phyloP scores from a whole-genome alignment of 306 rosid species.

The Corylus heterophylla region DNA sequence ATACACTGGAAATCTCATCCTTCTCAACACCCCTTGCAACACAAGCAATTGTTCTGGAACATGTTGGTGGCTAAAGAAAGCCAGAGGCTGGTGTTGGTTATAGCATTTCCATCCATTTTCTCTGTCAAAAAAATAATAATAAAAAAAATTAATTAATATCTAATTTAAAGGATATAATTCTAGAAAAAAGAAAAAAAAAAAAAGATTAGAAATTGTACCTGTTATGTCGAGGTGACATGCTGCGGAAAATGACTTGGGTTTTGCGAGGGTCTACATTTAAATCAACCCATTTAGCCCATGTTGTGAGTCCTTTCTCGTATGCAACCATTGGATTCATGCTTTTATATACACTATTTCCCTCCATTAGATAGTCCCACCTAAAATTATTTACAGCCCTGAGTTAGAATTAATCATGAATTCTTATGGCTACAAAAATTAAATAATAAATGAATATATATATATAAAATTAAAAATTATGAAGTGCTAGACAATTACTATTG shows the following conservation, averaged over 20 bases:
- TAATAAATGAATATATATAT: no score
- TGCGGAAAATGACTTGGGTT: constrained; percentile 75
- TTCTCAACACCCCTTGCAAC: constrained; percentile 67
- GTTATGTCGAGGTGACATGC: constrained; percentile 97
- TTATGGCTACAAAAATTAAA: no score
- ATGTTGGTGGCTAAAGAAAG: constrained; percentile 70
- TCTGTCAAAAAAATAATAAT: constrained; percentile 39
- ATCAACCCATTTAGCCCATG: constrained; percentile 98
- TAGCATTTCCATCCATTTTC: constrained; percentile 95
- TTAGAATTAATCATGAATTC: neutral
- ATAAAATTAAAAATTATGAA: no score
- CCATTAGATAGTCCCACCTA: constrained; percentile 98
- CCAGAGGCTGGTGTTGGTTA: constrained; percentile 77
- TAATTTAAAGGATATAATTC: neutral
- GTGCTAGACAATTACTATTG: no score
- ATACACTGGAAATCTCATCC: constrained; percentile 86
- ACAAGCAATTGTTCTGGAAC: constrained; percentile 75
- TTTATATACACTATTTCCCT: constrained; percentile 48
- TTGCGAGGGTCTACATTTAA: constrained; percentile 65
- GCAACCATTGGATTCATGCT: constrained; percentile 94
- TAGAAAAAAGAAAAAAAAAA: neutral
- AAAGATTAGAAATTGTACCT: constrained; percentile 45
- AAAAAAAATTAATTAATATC: neutral
- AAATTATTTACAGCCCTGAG: constrained; percentile 3
- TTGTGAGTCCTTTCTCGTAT: constrained; percentile 86